Conservation (phyloP, 768 basidiomycete genomes). For the Suillus discolor region DNA sequence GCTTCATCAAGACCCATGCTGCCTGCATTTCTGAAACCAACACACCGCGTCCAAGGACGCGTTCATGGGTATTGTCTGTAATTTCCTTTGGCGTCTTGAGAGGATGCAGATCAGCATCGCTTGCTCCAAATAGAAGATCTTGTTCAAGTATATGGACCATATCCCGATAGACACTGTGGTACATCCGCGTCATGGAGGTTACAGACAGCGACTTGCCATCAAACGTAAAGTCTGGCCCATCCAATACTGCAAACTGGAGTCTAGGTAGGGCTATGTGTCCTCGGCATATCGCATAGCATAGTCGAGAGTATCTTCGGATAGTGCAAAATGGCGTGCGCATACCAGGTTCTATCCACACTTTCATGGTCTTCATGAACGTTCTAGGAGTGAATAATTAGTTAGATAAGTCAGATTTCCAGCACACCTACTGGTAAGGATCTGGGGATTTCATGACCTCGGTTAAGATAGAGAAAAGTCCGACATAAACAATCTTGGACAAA, state of each 20-base stretch:
- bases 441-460: neutral
- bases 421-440: neutral
- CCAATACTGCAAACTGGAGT: neutral
- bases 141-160: neutral
- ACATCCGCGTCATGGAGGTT: neutral
- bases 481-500: neutral
- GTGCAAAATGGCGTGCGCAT: neutral
- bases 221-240: neutral
- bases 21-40: neutral
- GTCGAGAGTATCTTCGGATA: neutral
- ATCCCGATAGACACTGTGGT: neutral
- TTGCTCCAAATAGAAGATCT: neutral
- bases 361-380: neutral
- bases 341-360: neutral
- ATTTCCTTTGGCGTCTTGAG: neutral
- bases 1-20: neutral
- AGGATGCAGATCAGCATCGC: neutral
- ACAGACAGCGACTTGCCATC: neutral
- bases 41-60: neutral
- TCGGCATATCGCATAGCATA: neutral
- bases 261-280: neutral
- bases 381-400: neutral
- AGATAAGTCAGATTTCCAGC: neutral
- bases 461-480: neutral
- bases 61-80: neutral